Conservation (phyloP, 2,329 filamentous ascomycete species). For the Uncinocarpus reesii region DNA sequence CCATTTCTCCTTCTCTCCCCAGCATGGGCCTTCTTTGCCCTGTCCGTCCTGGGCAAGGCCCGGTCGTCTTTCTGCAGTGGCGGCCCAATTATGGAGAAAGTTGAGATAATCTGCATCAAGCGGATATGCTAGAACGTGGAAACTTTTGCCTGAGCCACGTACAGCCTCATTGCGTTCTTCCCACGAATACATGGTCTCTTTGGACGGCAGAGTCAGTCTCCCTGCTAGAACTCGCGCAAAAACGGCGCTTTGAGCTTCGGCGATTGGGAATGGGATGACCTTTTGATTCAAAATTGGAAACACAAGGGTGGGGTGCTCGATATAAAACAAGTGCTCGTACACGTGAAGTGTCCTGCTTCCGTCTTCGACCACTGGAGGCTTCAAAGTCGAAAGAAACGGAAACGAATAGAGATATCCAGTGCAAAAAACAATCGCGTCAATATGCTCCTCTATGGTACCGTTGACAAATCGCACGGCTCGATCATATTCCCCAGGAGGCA, state of each 20-base stretch:
- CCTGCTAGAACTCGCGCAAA: slow-evolving; percentile 70
- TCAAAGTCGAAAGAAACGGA: slow-evolving; percentile 53
- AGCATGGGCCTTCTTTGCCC: slow-evolving; percentile 60
- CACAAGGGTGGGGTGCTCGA: slow-evolving; percentile 63
- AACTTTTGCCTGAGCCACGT: slow-evolving; percentile 40
- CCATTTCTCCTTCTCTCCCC: slow-evolving; percentile 64
- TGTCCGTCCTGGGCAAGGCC: slow-evolving; percentile 36
- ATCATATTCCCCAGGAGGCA: slow-evolving; percentile 42
- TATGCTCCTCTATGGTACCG: slow-evolving; percentile 51
- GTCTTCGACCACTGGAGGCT: slow-evolving; percentile 51
- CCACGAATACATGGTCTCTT: slow-evolving; percentile 58
- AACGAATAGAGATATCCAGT: slow-evolving; percentile 83
- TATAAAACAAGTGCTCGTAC: slow-evolving; percentile 71
- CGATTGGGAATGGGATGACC: slow-evolving; percentile 76
- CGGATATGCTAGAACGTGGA: slow-evolving; percentile 46
- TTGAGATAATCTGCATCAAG: slow-evolving; percentile 40
- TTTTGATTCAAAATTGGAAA: slow-evolving; percentile 68
- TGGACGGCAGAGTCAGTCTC: slow-evolving; percentile 53
- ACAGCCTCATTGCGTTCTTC: slow-evolving; percentile 39
- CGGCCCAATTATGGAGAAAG: slow-evolving; percentile 36
- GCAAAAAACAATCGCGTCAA: slow-evolving; percentile 75
- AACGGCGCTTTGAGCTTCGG: slow-evolving; percentile 68
- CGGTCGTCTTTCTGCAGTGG: slow-evolving; percentile 26
- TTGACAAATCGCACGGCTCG: slow-evolving; percentile 57
- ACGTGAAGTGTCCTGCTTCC: slow-evolving; percentile 61